Base-by-base conservation (phyloP, 1,284 basidiomycete species). In the Naganishia sp. region DNA sequence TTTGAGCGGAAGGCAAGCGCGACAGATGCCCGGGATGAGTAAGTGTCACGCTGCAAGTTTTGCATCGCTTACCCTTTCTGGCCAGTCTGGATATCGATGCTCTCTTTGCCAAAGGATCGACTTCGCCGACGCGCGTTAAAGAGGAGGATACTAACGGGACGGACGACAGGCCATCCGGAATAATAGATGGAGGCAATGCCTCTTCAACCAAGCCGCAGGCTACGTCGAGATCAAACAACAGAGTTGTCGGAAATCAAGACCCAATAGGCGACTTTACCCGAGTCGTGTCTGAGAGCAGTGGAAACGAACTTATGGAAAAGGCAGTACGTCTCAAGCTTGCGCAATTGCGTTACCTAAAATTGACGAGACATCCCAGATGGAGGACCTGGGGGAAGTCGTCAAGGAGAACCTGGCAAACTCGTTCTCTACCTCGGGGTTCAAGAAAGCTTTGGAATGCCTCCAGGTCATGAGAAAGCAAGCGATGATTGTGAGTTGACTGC, bases 271-370 rank as follows among this genome's bases (percentile, higher is more conserved):
- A 94, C 78, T 94, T 94, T 78, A 81, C 81, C 69, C 81, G 83
- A 70, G 87, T 90, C 71, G 79, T 90, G 21, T 82, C 83, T 48
- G 75, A 75, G 13, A 57, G 55, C 36, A 64, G 57, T 49, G 82
- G 84, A 57, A 90, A 89, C 0, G 90, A 92, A 75, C 79, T 91
- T 18, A 90, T 92, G 55, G 85, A 83, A 28, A 92, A 94, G 77
- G 90, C 90, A 0, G 88, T 92, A 11, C 85, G 70, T 49, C 28
- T 21, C 28, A 31, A 16, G 6, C 39, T 44, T 39, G n/a, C 23
- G 33, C 10, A 39, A 13, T 39, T 10, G 36, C 10, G 36, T 39
- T 39, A 39, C 36, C 13, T 39, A 39, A 2, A 13, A 13, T 13
- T 39, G 7, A 39, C 36, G 10, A 46, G 16, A 15, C 13, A 18